Base-by-base conservation (phyloP, 352 stramenopile genomes). In the Globisporangium solare region DNA sequence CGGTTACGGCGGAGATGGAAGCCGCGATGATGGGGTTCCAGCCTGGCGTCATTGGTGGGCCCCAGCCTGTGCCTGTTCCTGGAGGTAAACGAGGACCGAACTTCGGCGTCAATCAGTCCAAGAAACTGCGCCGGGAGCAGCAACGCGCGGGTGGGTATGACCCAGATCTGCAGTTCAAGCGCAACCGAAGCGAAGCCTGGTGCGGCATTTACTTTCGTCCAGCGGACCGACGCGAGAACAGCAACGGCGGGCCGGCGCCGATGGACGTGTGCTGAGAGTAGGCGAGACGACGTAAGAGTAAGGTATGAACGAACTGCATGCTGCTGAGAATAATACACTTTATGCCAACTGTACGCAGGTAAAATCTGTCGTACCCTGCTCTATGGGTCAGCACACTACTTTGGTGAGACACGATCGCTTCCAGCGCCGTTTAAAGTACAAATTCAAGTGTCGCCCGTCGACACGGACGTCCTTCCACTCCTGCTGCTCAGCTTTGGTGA, bases 21-120 rank as follows among this genome's bases (percentile, higher is more conserved):
- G 84, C 84, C 0, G 84, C 84, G 5, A 94, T 94, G 84, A 90
- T 94, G 76, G 84, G 84, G 7, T 92, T 94, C 60, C 82, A 92
- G 59, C 83, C 83, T 3, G 82, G 84, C 11, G 71, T 84, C 3
- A 62, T 88, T 55, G 83, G 80, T 10, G 84, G 82, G 0, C 80
- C 84, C 17, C 84, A 94, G 63, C 84, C 84, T 0, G 58, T 91
- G 13, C 84, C 84, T 0, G 82, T 94, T 40, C 79, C 83, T 20
- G 84, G 84, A 52, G 84, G 84, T 51, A 94, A 94, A 58, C 74
- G 83, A 8, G 83, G 83, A 5, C 80, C 81, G 15, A 87, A 77
- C 43, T 89, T 93, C 60, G 80, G 74, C 41, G 76, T 91, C 6
- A 86, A 90, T 51, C 79, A 91, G 57, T 82, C 79, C 6, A 89